Conservation (phyloP, 768 basidiomycete genomes). For the Ramaria sp. region DNA sequence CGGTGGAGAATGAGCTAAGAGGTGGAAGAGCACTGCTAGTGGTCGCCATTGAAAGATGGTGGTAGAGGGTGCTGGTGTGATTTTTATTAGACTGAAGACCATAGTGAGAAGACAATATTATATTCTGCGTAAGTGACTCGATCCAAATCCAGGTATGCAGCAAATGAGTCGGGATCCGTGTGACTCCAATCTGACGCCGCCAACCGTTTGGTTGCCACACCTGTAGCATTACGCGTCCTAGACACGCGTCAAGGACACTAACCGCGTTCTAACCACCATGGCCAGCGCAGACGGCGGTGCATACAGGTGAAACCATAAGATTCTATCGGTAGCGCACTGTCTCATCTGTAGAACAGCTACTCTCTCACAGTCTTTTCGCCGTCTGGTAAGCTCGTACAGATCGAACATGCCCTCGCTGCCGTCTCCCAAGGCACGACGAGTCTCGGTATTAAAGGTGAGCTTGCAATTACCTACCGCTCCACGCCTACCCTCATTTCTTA, state of each 20-base stretch:
- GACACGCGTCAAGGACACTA: neutral
- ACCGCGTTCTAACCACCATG: constrained; percentile 32
- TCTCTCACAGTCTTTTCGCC: constrained; percentile 99
- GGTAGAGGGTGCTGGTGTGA: neutral
- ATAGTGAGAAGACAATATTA: neutral
- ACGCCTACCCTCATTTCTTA: neutral
- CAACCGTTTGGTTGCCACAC: neutral
- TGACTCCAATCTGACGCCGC: neutral
- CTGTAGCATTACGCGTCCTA: constrained; percentile 1
- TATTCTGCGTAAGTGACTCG: neutral
- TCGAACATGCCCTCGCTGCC: constrained; percentile 97
- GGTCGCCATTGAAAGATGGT: constrained; percentile 22
- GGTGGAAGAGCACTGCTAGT: constrained; percentile 31
- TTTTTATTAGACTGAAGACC: neutral
- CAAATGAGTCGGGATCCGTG: neutral
- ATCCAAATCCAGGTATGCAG: neutral
- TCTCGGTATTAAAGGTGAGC: constrained; percentile 92
- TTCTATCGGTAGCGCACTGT: neutral
- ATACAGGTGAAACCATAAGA: constrained; percentile 40
- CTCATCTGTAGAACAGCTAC: constrained; percentile 45
- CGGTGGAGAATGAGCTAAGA: constrained; percentile 28
- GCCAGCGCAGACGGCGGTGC: constrained; percentile 76
- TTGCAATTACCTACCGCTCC: neutral
- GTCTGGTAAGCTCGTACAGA: constrained; percentile 97
- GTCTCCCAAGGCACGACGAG: constrained; percentile 93